Evolutionary conservation across 371 early-diverging fungal genomes (phyloP).

Genomic region (Cladochytrium tenue): DNA sequence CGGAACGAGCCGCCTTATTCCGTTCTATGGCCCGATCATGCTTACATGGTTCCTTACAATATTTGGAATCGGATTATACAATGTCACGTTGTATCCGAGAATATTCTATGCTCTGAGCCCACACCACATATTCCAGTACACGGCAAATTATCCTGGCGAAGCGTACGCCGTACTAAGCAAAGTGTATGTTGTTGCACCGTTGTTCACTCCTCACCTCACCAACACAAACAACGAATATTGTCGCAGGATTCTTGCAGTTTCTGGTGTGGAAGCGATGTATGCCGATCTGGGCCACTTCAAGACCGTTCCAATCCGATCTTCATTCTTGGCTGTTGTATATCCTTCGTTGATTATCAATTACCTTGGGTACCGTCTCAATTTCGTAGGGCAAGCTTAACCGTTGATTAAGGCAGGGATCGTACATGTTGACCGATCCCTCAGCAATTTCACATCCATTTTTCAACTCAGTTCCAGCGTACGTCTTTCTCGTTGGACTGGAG

Average conservation of each 20-base stretch:
- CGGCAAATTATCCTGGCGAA: slow-evolving; percentile 4
- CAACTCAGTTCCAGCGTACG: slow-evolving; percentile 28
- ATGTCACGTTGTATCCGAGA: slow-evolving; percentile 33
- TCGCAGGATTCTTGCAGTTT: slow-evolving; percentile 46
- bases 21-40: slow-evolving; percentile 54
- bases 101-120: slow-evolving; percentile 34
- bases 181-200: slow-evolving; percentile 31
- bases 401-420: slow-evolving; percentile 45
- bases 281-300: slow-evolving; percentile 61
- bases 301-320: slow-evolving; percentile 29
- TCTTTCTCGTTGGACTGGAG: background rate
- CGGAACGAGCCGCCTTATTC: slow-evolving; percentile 49
- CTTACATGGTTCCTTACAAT: slow-evolving; percentile 49
- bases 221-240: slow-evolving; percentile 21
- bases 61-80: slow-evolving; percentile 50
- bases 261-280: slow-evolving; percentile 57
- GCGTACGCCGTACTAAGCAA: slow-evolving; percentile 28
- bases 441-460: slow-evolving; percentile 36
- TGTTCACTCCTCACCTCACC: slow-evolving; percentile 36
- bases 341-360: slow-evolving; percentile 38
- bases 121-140: slow-evolving; percentile 22
- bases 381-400: slow-evolving; percentile 32
- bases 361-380: slow-evolving; percentile 32
- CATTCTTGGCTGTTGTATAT: slow-evolving; percentile 40
- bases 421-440: slow-evolving; percentile 24